Base-by-base conservation (phyloP, 2,329 filamentous ascomycete genomes). In the Fusarium succisae region DNA sequence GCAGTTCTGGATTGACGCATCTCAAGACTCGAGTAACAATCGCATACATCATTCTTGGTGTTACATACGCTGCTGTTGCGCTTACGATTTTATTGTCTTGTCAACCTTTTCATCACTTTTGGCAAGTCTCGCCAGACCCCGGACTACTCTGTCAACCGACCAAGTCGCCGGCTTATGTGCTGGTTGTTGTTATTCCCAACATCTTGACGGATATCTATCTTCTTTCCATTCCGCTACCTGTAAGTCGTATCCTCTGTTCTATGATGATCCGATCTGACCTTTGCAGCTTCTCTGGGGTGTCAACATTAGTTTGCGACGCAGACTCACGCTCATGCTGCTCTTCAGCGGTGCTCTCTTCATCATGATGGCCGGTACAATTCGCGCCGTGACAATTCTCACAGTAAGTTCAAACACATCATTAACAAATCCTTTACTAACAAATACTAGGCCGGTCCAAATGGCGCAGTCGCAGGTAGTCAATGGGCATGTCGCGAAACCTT, bases 111-210 rank as follows among this genome's bases (percentile, higher is more conserved):
- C 73, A 81, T 26, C 83, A 84, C 58, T 86, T 87, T 66, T 88
- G 86, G 86, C 86, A 88, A 76, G 87, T 76, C 83, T 44, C 77
- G 81, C 66, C 86, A 85, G 8, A 74, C 85, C 74, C 74, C 1
- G 74, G 74, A 9, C 17, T 51, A 2, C 39, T 76, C 7, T 76
- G 74, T 37, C 53, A 64, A 9, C 74, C 74, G 14, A 76, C 74
- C 15, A 76, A 76, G 30, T 76, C 74, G 15, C 74, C 74, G 2
- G 74, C 65, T 1, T 75, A 76, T 37, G 74, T 76, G 1, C 35
- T 76, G 44, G 69, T 73, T 0, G 74, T 76, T 24, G 68, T 76
- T 6, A 75, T 76, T 26, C 74, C 74, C 10, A 76, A 76, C 17
- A 68, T 76, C 3, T 30, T 76, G 53, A 76, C 74, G 1, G 74